A percentile compares a stretch with the other conserved stretches of the same genome.
phyloP scores from a whole-genome alignment of 371 early-diverging fungal genomes.

The Mortierella sp. region DNA sequence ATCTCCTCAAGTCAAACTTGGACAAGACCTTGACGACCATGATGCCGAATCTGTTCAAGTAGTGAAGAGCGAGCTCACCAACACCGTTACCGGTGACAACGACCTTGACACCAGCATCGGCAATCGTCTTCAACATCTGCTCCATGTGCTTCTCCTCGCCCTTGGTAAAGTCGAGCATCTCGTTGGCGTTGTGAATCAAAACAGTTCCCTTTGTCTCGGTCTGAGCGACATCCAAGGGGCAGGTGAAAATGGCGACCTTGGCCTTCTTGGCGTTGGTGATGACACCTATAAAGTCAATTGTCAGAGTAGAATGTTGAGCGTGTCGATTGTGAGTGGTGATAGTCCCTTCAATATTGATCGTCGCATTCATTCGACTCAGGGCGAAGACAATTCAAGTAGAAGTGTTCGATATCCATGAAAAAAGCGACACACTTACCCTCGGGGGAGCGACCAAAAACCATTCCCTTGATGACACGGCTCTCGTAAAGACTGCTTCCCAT shows the following conservation, averaged over 20 bases:
- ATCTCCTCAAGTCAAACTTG: constrained; percentile 96
- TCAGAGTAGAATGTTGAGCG: no score
- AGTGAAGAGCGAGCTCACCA: constrained; percentile 96
- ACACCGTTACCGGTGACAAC: constrained; percentile 91
- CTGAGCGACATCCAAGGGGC: constrained; percentile 94
- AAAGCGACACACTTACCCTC: constrained; percentile 71
- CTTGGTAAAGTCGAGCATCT: constrained; percentile 97
- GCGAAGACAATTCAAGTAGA: not conserved
- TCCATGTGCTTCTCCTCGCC: constrained; percentile 91
- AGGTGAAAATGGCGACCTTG: constrained; percentile 97
- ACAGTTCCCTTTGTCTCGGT: constrained; percentile 99
- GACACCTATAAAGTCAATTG: constrained; percentile 50
- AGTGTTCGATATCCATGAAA: not conserved
- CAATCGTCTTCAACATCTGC: constrained; percentile 87
- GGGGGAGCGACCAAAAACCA: constrained; percentile 98
- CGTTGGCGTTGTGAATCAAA: constrained; percentile 95
- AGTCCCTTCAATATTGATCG: no score
- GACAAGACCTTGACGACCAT: constrained; percentile 92
- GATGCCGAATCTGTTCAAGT: constrained; percentile 91
- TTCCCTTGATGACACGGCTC: constrained; percentile 94
- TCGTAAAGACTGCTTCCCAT: constrained; percentile 95
- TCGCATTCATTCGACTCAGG: not conserved
- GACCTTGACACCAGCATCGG: constrained; percentile 94
- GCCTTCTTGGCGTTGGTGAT: constrained; percentile 81
- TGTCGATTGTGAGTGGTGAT: no score